Conservation (phyloP, 202 grass and related monocot species). For the Schoenoplectus tabernaemontani region DNA sequence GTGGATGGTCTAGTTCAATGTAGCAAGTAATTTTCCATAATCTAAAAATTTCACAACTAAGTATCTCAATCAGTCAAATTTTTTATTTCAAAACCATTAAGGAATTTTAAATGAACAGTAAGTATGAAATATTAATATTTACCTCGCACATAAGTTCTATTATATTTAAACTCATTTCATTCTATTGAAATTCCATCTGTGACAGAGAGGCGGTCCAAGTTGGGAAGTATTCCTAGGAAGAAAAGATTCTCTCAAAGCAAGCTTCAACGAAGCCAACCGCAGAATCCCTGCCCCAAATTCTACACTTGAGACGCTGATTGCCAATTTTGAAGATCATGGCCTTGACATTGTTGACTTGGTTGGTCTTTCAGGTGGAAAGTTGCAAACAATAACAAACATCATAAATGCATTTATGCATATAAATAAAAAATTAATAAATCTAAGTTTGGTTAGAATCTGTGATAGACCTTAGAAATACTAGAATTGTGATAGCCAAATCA, state of each 20-base stretch:
- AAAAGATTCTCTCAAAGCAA: slow-evolving; percentile 45
- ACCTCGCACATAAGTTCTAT: not conserved
- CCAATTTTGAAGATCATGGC: slow-evolving; percentile 40
- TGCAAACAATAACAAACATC: not conserved
- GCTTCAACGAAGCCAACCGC: slow-evolving; percentile 23
- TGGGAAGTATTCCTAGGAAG: slow-evolving; percentile 38
- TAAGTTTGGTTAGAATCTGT: not conserved
- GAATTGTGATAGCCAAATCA: slow-evolving; percentile 4
- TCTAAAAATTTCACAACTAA: not conserved
- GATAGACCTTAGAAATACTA: too few species aligned
- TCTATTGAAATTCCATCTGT: slow-evolving; percentile 5
- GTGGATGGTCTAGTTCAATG: too few species aligned
- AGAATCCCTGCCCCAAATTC: slow-evolving; percentile 42
- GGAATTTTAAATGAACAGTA: too few species aligned
- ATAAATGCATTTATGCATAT: not conserved
- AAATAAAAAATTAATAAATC: not conserved
- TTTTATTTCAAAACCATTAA: too few species aligned
- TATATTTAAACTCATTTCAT: not conserved
- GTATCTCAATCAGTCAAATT: not conserved
- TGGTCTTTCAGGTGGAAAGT: slow-evolving; percentile 35
- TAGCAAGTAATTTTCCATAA: too few species aligned
- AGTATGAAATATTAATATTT: too few species aligned
- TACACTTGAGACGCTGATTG: slow-evolving; percentile 36
- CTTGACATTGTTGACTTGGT: slow-evolving; percentile 48
- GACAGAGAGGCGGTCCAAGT: slow-evolving; percentile 37